Conservation (phyloP, 192 early-diverging fungal genomes). For the Backusella sp. region DNA sequence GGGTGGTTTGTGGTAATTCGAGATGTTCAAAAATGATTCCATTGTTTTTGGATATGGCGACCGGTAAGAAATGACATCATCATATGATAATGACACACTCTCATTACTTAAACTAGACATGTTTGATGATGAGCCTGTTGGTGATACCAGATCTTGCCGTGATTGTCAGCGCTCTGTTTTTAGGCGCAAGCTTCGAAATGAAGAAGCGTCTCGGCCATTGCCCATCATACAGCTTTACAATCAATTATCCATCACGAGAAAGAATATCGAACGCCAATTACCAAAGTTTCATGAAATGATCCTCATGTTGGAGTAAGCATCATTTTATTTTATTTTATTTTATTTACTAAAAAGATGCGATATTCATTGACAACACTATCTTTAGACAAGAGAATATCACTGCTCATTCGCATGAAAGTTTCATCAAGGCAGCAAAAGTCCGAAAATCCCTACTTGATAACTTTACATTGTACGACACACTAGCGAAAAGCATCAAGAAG, state of each 20-base stretch:
- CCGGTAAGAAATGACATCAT: constrained; percentile 8
- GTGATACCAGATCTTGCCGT: constrained; percentile 55
- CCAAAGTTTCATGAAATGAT: constrained; percentile 61
- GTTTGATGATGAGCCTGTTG: constrained; percentile 45
- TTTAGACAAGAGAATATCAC: constrained; percentile 41
- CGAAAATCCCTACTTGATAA: constrained; percentile 65
- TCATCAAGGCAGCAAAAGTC: constrained; percentile 56
- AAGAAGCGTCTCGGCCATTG: constrained; percentile 34
- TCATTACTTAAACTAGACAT: constrained; percentile 1
- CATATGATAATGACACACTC: not conserved
- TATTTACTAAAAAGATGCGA: too few species aligned
- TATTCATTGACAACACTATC: not conserved
- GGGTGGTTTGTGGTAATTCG: constrained; percentile 11
- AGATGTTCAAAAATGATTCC: constrained; percentile 24
- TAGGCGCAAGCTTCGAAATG: constrained; percentile 43
- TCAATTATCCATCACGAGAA: constrained; percentile 34
- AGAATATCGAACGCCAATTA: constrained; percentile 50
- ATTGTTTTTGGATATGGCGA: constrained; percentile 13
- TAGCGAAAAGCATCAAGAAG: constrained; percentile 57
- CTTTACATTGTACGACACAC: constrained; percentile 61
- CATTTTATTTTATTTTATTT: not conserved
- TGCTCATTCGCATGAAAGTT: constrained; percentile 51
- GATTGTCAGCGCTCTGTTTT: constrained; percentile 59
- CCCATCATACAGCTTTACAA: constrained; percentile 43
- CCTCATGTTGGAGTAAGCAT: constrained; percentile 46